phyloP scores from a whole-genome alignment of 2,329 filamentous ascomycete species.

The Ascochyta rabiei region DNA sequence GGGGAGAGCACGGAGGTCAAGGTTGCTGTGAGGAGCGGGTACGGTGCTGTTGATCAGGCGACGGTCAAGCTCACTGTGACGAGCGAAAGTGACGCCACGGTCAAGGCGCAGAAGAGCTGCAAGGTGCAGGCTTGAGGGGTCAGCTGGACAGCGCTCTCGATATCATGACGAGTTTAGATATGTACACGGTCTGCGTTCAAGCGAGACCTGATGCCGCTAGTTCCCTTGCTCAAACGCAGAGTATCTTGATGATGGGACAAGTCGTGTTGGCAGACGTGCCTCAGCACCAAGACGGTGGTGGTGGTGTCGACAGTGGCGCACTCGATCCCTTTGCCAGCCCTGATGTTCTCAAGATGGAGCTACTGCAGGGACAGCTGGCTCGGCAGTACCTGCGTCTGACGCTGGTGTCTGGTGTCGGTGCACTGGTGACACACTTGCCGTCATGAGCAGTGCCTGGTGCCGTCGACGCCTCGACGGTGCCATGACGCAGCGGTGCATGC shows the following conservation, averaged over 20 bases:
- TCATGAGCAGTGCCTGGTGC: neutral
- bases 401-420: neutral
- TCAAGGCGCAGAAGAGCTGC: constrained; percentile 21
- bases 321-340: neutral
- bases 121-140: constrained; percentile 1
- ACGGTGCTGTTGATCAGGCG: constrained; percentile 40
- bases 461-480: neutral
- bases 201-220: too few relatives aligned
- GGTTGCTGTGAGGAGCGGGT: constrained; percentile 51
- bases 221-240: too few relatives aligned
- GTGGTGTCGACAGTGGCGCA: too few relatives aligned
- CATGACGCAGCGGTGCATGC: constrained; percentile 1
- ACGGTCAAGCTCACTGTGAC: constrained; percentile 53
- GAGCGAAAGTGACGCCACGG: constrained; percentile 52
- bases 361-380: constrained; percentile 5
- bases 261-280: too few relatives aligned
- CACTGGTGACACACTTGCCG: neutral
- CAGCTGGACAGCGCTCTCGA: too few relatives aligned
- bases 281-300: too few relatives aligned
- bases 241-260: too few relatives aligned
- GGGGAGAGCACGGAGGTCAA: constrained; percentile 49
- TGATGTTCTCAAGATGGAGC: neutral
- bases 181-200: too few relatives aligned
- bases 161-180: too few relatives aligned
- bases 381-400: neutral